phyloP scores from a whole-genome alignment of 108 stramenopile species.

The Aureococcus anophagefferens region DNA sequence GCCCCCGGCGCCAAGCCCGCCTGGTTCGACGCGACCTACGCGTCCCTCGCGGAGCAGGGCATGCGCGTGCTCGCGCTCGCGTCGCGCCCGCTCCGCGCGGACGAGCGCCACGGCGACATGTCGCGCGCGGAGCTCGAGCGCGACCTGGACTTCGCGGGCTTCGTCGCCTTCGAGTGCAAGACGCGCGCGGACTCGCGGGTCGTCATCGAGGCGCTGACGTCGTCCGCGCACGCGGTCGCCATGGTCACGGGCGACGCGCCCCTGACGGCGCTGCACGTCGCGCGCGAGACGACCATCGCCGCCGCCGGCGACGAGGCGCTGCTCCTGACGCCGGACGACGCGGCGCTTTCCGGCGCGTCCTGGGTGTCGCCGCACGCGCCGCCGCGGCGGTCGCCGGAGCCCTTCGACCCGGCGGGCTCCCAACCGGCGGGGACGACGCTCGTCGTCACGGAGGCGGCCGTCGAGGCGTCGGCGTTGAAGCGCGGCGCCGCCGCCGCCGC shows the following conservation, averaged over 20 bases:
- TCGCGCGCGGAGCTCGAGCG: slow-evolving; percentile 55
- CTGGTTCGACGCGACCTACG: slow-evolving; percentile 30
- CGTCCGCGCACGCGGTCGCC: slow-evolving; percentile 75
- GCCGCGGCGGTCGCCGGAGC: slow-evolving; percentile 1
- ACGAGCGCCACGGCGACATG: no score
- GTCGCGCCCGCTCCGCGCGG: slow-evolving; percentile 48
- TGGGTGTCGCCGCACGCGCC: slow-evolving; percentile 9
- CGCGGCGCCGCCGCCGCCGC: no score
- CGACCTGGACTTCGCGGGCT: slow-evolving; percentile 71
- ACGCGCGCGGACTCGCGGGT: neutral
- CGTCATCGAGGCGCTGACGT: slow-evolving; percentile 41
- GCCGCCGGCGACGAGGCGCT: neutral
- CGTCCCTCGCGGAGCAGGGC: slow-evolving; percentile 55
- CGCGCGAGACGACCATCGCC: slow-evolving; percentile 70
- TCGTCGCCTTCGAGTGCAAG: slow-evolving; percentile 85
- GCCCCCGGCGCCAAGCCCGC: slow-evolving; percentile 13
- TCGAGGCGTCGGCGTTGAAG: no score
- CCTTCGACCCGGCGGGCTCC: slow-evolving; percentile 1
- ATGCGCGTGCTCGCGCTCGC: slow-evolving; percentile 86
- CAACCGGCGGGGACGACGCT: neutral
- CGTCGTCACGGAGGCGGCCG: neutral
- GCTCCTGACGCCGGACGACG: neutral
- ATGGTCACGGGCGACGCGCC: slow-evolving; percentile 95
- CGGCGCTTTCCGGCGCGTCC: neutral
- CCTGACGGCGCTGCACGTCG: slow-evolving; percentile 87